Evolutionary conservation across 1,139 yeast genomes (phyloP), one percentile per base, ranked within the genome.

Genomic region (Pichia sp.): DNA sequence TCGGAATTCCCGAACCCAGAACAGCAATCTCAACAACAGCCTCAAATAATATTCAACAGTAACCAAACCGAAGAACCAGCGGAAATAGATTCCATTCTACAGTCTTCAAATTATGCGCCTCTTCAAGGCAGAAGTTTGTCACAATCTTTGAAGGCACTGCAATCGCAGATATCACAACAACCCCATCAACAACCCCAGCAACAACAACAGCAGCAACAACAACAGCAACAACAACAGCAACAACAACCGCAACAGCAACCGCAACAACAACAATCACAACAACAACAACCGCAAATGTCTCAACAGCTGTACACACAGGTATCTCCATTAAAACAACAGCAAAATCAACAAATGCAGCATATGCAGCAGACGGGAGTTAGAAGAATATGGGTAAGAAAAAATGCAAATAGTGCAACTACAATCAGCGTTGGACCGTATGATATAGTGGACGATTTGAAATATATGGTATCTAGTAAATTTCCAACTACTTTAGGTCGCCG

Each of bases 381-480:
- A 46, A 58, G 67, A 70, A 94, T 47, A 75, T 86, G 95, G 95
- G 81, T 86, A 10, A 75, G 70, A 49, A 69, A 79, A 40, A 71
- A 74, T 0, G 71, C 72, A 32, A 79, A 83, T 4, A 74, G 77
- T 1, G 85, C 95, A 5, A 87, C 96, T 0, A 80, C 94, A 1
- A 67, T 87, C 4, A 61, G 70, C 46, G 81, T 84, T 2, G 68
- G 69, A 24, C 76, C 76, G 21, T 59, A 63, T 24, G 88, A 83
- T 55, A 70, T 87, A 2, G 75, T 87, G 5, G 96, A 88, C 61
- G 96, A 88, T 61, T 69, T 88, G 57, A 88, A 87, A 59, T 68
- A 73, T 21, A 71, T 77, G 47, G 73, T 86, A 0, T 63, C 81
- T 43, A 69, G 67, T 47, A 84, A 83, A 58, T 88, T 79, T 58